Conservation (phyloP, 495 filamentous ascomycete species). For the Aspergillus cavernicola region DNA sequence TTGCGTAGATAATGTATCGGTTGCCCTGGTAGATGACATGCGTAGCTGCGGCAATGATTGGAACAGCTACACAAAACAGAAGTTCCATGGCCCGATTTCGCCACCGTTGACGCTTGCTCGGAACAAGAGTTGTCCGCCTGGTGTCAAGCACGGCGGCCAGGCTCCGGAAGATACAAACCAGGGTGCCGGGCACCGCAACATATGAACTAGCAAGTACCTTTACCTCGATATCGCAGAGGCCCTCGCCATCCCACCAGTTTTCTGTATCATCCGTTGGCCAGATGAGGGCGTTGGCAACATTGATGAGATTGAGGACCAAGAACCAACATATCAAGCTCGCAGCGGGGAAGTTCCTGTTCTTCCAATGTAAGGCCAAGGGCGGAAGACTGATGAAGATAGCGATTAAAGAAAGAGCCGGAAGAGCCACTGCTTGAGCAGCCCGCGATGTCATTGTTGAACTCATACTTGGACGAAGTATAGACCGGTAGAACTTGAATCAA, state of each 20-base stretch:
- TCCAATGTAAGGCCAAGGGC: slow-evolving; percentile 36
- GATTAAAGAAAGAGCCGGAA: slow-evolving; percentile 53
- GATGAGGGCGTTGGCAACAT: slow-evolving; percentile 71
- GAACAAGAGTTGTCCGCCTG: slow-evolving; percentile 50
- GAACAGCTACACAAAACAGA: slow-evolving; percentile 64
- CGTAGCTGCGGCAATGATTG: slow-evolving; percentile 59
- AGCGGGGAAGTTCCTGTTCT: slow-evolving; percentile 46
- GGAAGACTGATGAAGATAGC: slow-evolving; percentile 51
- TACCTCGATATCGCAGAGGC: slow-evolving; percentile 79
- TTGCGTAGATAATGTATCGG: slow-evolving; percentile 70
- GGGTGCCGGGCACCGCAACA: slow-evolving; percentile 59
- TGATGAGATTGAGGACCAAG: slow-evolving; percentile 60
- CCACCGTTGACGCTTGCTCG: slow-evolving; percentile 48
- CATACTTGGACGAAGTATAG: slow-evolving; percentile 4
- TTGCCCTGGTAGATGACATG: slow-evolving; percentile 66
- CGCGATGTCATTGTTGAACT: neutral
- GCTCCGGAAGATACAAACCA: slow-evolving; percentile 67
- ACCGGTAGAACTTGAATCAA: too few species aligned
- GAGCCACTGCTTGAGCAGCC: slow-evolving; percentile 32
- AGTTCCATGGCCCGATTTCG: slow-evolving; percentile 56
- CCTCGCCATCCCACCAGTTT: slow-evolving; percentile 67
- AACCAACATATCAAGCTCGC: slow-evolving; percentile 61
- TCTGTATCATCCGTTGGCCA: slow-evolving; percentile 71
- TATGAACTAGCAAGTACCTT: slow-evolving; percentile 63
- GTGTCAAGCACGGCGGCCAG: slow-evolving; percentile 70